Percentiles rank a stretch among this genome's conserved stretches.
phyloP scores from a whole-genome alignment of 202 grass and related monocot species.

The Miscanthus sacchariflorus region DNA sequence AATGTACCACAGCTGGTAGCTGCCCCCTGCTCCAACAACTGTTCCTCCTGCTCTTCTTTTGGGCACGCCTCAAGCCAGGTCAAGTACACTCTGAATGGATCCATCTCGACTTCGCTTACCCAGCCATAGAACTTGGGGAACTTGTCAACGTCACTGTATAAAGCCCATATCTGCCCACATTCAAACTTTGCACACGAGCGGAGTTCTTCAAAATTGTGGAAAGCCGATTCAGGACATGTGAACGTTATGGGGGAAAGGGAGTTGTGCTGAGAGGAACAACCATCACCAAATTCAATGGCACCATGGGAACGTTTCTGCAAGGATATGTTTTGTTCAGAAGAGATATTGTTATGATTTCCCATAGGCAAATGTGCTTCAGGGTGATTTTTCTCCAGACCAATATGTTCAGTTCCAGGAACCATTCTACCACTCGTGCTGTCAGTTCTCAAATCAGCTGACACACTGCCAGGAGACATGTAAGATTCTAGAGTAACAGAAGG shows the following conservation, averaged over 20 bases:
- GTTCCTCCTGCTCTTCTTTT: constrained; percentile 44
- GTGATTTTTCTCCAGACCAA: neutral
- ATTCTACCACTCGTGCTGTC: neutral
- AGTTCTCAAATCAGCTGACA: neutral
- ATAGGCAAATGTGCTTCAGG: neutral
- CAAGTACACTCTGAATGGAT: constrained; percentile 64
- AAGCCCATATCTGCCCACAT: constrained; percentile 84
- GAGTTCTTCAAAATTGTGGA: constrained; percentile 61
- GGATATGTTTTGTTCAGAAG: neutral
- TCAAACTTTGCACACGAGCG: constrained; percentile 57
- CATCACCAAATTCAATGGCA: neutral
- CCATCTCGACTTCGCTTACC: constrained; percentile 69
- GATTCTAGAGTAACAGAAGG: constrained; percentile 49
- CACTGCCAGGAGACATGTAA: constrained; percentile 20
- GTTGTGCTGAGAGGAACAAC: constrained; percentile 38
- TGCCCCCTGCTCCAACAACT: constrained; percentile 54
- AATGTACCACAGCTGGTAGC: constrained; percentile 70
- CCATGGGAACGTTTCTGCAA: neutral
- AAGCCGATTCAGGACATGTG: constrained; percentile 65
- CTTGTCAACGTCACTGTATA: constrained; percentile 72
- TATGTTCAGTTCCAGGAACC: neutral
- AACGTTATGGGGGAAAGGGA: neutral
- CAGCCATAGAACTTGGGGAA: constrained; percentile 86
- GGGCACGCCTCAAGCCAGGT: constrained; percentile 83
- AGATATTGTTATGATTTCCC: neutral